Evolutionary conservation across 2,329 filamentous ascomycete genomes (phyloP), one percentile per base, ranked within the genome.

Genomic region (Scedosporium dehoogii): DNA sequence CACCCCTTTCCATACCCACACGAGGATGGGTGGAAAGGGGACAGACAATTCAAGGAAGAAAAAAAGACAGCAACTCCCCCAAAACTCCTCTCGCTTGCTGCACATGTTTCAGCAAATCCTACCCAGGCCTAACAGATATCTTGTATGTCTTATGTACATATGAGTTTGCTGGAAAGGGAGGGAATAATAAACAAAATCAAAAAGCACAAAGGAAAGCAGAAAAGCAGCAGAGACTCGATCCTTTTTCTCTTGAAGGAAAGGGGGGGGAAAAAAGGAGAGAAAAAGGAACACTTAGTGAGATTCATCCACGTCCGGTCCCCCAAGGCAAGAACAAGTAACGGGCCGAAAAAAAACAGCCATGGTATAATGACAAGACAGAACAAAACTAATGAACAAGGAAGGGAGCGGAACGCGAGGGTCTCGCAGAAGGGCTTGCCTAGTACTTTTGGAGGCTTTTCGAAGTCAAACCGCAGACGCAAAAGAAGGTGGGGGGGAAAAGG

Each of bases 31-130:
- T 48, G n/a, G 6, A 48, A 38, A 14, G 33, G 33, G 44, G 44
- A 48, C 44, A 48, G 6, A n/a, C 44, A 46, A 46, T 46, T 48
- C 44, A n/a, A 14, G 33, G 29, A 29, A 29, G 6, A n/a, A 48
- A 4, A 48, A 48, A 48, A 48, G 44, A 23, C n/a, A 14, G 44
- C 44, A 48, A 48, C 44, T 27, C 51, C 23, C 51, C 51, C 12
- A 55, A 33, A 60, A 60, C 59, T 60, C 59, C 59, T 38, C 59
- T 29, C 59, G 59, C 59, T 60, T 51, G 59, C 59, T 23, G 29
- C 42, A 27, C 25, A 53, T 38, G 4, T 23, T 48, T 51, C 38
- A 53, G 25, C 42, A 55, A 55, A 38, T 29, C 59, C 59, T 53
- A 33, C 59, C 44, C 59, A 33, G 14, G 38, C 18, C 42, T 48